phyloP scores from a whole-genome alignment of 2,329 filamentous ascomycete species.

The Colletotrichum agaves region DNA sequence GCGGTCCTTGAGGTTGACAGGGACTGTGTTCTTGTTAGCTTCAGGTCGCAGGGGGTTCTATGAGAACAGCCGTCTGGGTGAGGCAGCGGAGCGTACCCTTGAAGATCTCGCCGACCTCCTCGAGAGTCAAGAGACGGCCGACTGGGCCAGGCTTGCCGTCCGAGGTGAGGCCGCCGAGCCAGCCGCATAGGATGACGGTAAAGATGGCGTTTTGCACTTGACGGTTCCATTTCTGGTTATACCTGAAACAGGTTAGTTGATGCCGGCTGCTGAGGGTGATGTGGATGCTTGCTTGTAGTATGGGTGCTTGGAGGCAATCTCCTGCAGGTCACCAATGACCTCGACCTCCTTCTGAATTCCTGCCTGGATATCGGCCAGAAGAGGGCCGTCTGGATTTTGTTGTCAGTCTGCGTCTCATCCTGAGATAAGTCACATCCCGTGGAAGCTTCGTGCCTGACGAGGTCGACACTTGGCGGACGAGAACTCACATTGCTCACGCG shows the following conservation, averaged over 20 bases:
- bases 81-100: conserved; percentile 62
- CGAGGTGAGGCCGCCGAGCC: conserved; percentile 78
- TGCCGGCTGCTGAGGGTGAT: neutral
- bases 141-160: conserved; percentile 64
- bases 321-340: conserved; percentile 75
- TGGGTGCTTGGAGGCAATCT: conserved; percentile 83
- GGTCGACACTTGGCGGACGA: neutral
- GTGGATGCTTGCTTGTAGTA: conserved; percentile 83
- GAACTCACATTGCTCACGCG: conserved; percentile 65
- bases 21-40: conserved; percentile 65
- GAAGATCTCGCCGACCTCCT: conserved; percentile 84
- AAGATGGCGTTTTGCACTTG: conserved; percentile 82
- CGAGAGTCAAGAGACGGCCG: conserved; percentile 82
- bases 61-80: conserved; percentile 3
- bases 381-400: conserved; percentile 74
- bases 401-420: conserved; percentile 63
- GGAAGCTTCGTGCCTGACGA: too few species aligned
- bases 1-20: conserved; percentile 87
- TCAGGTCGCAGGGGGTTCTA: neutral
- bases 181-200: conserved; percentile 70
- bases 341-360: conserved; percentile 77
- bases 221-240: conserved; percentile 87
- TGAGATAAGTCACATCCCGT: too few species aligned
- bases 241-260: conserved; percentile 53
- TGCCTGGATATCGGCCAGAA: conserved; percentile 78